A percentile compares a stretch with the other conserved stretches of the same genome.
These are phyloP conservation scores for Cryphonectria japonica DNA, from an alignment of 2,329 filamentous ascomycete species.

Conservation along the genomic window DNA sequence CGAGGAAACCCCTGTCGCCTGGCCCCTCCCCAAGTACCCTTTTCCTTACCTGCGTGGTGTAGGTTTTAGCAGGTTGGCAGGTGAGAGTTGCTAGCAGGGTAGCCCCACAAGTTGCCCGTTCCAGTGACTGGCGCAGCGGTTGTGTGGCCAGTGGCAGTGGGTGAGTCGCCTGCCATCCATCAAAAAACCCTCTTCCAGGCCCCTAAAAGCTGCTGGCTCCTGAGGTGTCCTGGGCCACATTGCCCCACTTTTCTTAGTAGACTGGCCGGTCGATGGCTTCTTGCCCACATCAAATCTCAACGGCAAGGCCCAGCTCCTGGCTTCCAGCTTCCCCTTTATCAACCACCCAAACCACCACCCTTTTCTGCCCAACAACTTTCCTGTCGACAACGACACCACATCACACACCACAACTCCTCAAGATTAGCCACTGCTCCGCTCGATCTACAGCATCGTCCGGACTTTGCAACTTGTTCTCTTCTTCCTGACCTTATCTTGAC, in stretches of 20 bases:
- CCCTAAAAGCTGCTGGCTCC: background rate
- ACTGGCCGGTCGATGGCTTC: conserved; percentile 30
- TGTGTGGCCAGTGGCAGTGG: conserved; percentile 21
- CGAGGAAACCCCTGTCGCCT: background rate
- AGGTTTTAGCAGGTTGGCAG: background rate
- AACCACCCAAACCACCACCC: conserved; percentile 28
- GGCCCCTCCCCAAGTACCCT: background rate
- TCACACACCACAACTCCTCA: conserved; percentile 10
- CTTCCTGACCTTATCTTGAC: conserved; percentile 36
- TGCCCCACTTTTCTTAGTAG: conserved; percentile 26
- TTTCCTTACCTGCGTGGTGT: conserved; percentile 7
- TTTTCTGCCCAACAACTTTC: conserved; percentile 26
- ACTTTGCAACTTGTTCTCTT: conserved; percentile 31
- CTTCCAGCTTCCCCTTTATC: conserved; percentile 30
- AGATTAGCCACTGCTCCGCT: conserved; percentile 27
- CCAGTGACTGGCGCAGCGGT: conserved; percentile 25
- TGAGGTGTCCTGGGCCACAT: conserved; percentile 6
- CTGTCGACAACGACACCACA: conserved; percentile 27
- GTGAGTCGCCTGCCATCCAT: conserved; percentile 22
- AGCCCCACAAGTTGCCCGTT: conserved; percentile 28
- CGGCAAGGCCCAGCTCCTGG: conserved; percentile 28
- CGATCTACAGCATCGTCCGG: conserved; percentile 30
- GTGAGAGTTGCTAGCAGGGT: conserved; percentile 6
- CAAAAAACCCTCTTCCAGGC: background rate
- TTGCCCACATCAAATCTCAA: conserved; percentile 31